These are phyloP conservation scores for Aspergillus ruber DNA, from an alignment of 2,329 filamentous ascomycete species.

Conservation along the genomic window DNA sequence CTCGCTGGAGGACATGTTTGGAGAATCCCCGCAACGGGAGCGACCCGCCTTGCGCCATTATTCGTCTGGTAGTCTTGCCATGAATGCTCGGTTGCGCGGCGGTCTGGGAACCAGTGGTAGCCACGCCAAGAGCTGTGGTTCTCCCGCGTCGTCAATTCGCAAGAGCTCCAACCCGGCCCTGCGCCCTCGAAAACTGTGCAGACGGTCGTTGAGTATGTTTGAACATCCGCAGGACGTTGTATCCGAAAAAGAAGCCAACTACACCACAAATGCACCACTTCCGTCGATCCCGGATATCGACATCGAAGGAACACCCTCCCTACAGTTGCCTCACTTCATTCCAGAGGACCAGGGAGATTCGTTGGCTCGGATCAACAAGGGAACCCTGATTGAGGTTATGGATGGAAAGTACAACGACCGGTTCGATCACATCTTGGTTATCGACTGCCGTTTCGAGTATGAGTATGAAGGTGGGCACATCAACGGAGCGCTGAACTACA, in stretches of 20 bases:
- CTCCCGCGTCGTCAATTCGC: slow-evolving; percentile 65
- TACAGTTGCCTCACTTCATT: slow-evolving; percentile 75
- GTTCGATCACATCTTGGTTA: slow-evolving; percentile 76
- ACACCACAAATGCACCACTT: slow-evolving; percentile 50
- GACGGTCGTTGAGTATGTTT: slow-evolving; percentile 96
- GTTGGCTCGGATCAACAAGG: slow-evolving; percentile 77
- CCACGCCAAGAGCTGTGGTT: slow-evolving; percentile 60
- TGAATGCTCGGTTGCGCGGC: slow-evolving; percentile 58
- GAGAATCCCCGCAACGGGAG: slow-evolving; percentile 70
- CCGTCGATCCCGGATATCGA: slow-evolving; percentile 82
- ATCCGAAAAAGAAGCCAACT: slow-evolving; percentile 64
- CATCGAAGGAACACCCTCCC: slow-evolving; percentile 67
- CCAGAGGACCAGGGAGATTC: slow-evolving; percentile 74
- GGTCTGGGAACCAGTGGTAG: slow-evolving; percentile 56
- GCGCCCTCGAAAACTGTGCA: slow-evolving; percentile 79
- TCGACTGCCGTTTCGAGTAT: slow-evolving; percentile 98
- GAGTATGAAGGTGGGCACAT: slow-evolving; percentile 97
- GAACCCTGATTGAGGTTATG: slow-evolving; percentile 78
- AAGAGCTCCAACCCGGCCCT: slow-evolving; percentile 66
- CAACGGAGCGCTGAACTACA: slow-evolving; percentile 87
- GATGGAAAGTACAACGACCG: slow-evolving; percentile 72
- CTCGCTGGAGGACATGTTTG: slow-evolving; percentile 73
- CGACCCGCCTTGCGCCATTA: slow-evolving; percentile 55
- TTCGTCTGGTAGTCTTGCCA: slow-evolving; percentile 51
- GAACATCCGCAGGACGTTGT: slow-evolving; percentile 84